These are phyloP conservation scores for Aurinia saxatilis DNA, from an alignment of 345 rosid species.

Conservation along the genomic window DNA sequence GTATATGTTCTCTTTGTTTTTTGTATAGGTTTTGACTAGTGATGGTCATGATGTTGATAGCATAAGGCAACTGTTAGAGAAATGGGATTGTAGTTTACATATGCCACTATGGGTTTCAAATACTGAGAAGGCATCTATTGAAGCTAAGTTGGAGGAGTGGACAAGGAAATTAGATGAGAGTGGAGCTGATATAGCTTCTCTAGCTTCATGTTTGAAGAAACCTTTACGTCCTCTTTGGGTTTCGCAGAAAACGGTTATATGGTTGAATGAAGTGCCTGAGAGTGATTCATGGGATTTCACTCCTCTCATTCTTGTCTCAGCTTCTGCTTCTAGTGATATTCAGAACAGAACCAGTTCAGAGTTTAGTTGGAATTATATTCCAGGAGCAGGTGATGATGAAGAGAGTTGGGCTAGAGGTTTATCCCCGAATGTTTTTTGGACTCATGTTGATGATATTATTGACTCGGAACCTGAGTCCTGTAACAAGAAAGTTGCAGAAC, in stretches of 20 bases:
- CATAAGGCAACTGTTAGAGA: constrained; percentile 8
- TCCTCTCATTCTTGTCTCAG: constrained; percentile 74
- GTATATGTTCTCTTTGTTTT: background rate
- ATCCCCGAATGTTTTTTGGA: constrained; percentile 75
- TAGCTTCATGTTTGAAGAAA: constrained; percentile 54
- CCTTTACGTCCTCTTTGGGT: constrained; percentile 86
- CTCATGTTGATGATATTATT: constrained; percentile 58
- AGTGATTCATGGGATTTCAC: constrained; percentile 89
- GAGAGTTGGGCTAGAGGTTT: constrained; percentile 97
- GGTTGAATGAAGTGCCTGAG: constrained; percentile 92
- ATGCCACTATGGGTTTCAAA: constrained; percentile 86
- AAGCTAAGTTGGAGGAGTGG: constrained; percentile 65
- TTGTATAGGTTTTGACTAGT: constrained; percentile 25
- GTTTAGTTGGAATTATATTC: constrained; percentile 89
- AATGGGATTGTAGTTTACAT: constrained; percentile 88
- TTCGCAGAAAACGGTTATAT: constrained; percentile 76
- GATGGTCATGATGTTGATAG: constrained; percentile 14
- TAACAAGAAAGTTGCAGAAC: constrained; percentile 80
- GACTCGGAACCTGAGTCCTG: constrained; percentile 64
- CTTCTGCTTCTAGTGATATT: constrained; percentile 48
- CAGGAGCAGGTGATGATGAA: constrained; percentile 98
- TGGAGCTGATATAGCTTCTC: constrained; percentile 76
- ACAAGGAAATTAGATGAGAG: constrained; percentile 55
- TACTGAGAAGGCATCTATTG: constrained; percentile 67
- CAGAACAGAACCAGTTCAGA: constrained; percentile 48